These are phyloP conservation scores for Patellifolia procumbens DNA, from an alignment of 179 eudicot genomes.

Conservation along the genomic window DNA sequence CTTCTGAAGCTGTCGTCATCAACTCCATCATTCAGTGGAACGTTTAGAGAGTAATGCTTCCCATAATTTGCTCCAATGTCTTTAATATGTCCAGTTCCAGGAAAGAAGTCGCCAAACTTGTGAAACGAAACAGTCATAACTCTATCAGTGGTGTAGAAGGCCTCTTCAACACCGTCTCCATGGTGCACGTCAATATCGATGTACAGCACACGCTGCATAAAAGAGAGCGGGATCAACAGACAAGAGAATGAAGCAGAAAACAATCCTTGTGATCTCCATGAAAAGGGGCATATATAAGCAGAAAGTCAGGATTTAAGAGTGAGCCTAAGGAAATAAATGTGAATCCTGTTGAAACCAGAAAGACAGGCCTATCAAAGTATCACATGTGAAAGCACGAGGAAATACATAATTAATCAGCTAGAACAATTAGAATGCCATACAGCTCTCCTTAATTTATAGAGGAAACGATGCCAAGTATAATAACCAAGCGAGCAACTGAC, in stretches of 20 bases:
- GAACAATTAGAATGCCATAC: too few relatives aligned
- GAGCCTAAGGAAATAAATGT: not conserved
- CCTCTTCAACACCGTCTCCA: constrained; percentile 97
- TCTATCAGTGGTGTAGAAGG: constrained; percentile 87
- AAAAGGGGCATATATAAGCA: not conserved
- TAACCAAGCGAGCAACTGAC: not conserved
- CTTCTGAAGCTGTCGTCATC: constrained; percentile 74
- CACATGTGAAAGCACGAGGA: not conserved
- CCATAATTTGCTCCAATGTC: constrained; percentile 70
- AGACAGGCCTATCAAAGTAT: not conserved
- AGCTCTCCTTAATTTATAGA: not conserved
- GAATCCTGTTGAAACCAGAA: not conserved
- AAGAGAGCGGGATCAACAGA: constrained; percentile 9
- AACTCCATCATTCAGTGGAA: constrained; percentile 83
- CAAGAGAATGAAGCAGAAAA: not conserved
- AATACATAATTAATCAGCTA: not conserved
- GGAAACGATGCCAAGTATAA: not conserved
- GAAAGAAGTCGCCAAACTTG: constrained; percentile 85
- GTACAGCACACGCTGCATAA: constrained; percentile 79
- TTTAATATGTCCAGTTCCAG: constrained; percentile 88
- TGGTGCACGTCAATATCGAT: constrained; percentile 90
- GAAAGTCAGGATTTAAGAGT: not conserved
- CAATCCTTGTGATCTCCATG: constrained; percentile 8
- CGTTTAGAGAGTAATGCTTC: constrained; percentile 84
- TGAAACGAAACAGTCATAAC: constrained; percentile 97